Base-by-base conservation (phyloP, 257 asterid genomes). In the Gentiana macrophylla region DNA sequence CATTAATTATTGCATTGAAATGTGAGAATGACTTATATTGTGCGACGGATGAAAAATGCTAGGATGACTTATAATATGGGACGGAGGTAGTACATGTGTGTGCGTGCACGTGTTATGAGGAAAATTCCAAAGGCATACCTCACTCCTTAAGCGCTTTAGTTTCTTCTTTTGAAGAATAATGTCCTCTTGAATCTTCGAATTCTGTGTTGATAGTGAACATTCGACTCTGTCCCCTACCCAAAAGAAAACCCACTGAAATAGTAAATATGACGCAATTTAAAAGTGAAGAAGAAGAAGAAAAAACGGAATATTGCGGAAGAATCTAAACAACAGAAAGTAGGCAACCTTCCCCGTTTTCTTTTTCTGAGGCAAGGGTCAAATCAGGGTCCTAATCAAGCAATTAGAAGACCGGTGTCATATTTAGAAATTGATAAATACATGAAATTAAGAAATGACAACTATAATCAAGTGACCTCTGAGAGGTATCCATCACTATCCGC, bases 401-500 rank as follows among this genome's bases (percentile, higher is more conserved):
- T 62, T 55, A 65, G 15, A 65, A 51, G 66, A 60, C 70, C 79
- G 71, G 47, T 56, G 52, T 53, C 70, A 32, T 38, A 62, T 3
- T 11, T 57, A 62, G 54, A 51, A 67, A 50, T 24, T 24, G 49
- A 46, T 43, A 32, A 10, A 32, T 5, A 51, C 6, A 13, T 36
- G 2, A 12, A 45, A 32, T 37, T 15, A 24, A 52, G 48, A 53
- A 44, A 56, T 45, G 13, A 47, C 53, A 50, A 71, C 58, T 24
- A 67, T 67, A 53, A 62, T 66, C 62, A 49, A 70, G 67, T 36
- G 65, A 92, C 99, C 97, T 92, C 99, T 11, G 94, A 83, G 61
- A 92, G 93, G 70, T 85, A 92, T 67, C 97, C 99, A 71, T 88
- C 97, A 75, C 94, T 88, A 57, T 92, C 99, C 56, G 91, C 85